phyloP scores from a whole-genome alignment of 306 rosid species.

The Carpinus viminea region DNA sequence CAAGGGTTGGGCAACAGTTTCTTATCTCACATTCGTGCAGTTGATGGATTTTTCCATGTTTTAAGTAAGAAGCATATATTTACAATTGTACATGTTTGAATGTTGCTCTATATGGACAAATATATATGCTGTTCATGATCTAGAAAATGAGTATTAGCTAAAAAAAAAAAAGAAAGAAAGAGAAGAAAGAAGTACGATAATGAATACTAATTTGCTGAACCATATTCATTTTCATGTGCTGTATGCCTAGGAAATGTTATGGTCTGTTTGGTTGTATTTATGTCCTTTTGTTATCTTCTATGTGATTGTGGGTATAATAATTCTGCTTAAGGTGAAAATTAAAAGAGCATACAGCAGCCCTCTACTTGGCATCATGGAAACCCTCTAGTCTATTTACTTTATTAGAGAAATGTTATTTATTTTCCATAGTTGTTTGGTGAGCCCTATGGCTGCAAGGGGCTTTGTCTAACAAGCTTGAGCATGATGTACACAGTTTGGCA shows the following conservation, averaged over 20 bases:
- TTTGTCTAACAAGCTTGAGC: not conserved
- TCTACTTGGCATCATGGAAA: too few species aligned
- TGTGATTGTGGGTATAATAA: not conserved
- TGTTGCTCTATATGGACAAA: not conserved
- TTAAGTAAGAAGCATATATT: constrained; percentile 60
- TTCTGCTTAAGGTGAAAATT: not conserved
- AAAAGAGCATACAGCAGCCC: not conserved
- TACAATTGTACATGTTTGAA: not conserved
- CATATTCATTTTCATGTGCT: not conserved
- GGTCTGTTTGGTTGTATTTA: not conserved
- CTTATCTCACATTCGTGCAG: constrained; percentile 97
- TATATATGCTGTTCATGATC: not conserved
- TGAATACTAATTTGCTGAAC: not conserved
- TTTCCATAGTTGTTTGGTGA: not conserved
- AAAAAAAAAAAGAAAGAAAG: not conserved
- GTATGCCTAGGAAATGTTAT: not conserved
- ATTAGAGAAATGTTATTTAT: not conserved
- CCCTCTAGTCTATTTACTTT: not conserved
- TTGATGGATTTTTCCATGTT: constrained; percentile 96
- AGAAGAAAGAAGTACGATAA: not conserved
- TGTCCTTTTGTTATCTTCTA: not conserved
- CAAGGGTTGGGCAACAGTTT: constrained; percentile 98
- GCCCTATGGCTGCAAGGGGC: not conserved
- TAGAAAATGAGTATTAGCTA: not conserved
- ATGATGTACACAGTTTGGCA: not conserved